Base-by-base conservation (phyloP, 345 rosid species). In the Brassica carinata region DNA sequence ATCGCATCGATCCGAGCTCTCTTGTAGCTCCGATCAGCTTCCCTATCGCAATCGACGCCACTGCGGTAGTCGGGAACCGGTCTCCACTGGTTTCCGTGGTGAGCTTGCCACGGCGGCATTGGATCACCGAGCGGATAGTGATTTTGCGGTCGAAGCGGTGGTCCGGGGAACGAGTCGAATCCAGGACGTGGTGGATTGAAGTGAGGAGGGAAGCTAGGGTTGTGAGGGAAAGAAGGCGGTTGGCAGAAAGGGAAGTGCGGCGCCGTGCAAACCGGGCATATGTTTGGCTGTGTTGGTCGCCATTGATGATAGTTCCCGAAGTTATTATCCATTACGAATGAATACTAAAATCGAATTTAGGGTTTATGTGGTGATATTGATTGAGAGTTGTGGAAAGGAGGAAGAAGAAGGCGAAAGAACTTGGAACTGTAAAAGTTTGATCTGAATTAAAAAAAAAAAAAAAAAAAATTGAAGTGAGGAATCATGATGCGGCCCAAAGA, bases 241-340 rank as follows among this genome's bases (percentile, higher is more conserved):
- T 87, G 86, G 69, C 97, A 94, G 71, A 92, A 91, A 7, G 98
- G 98, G 86, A 90, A 87, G 83, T 94, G 97, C 15, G 88, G 85
- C 65, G 77, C 68, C 2, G 86, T 76, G 80, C 96, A 94, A 68
- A 87, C 69, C 1, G 97, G 93, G 80, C 94, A 92, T 72, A 81
- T 55, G 81, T 68, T 85, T 7, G 78, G 84, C 55, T 84, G 92
- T 65, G 86, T 74, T 23, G 86, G 90, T 18, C 90, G 87, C 96
- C 94, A 92, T 79, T 88, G 83, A 69, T 75, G 73, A 72, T 75
- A 75, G 66, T 77, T 72, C 26, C 64, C 64, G 26, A 63, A 73
- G 63, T 72, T 77, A 27, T 77, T 77, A 29, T 82, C 61, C 82
- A 82, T 82, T 26, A 23, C 26, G 26, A 23, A 23, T 23, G 71